These are phyloP conservation scores for Phytophthora pinifolia DNA, from an alignment of 352 stramenopile genomes.

Conservation along the genomic window DNA sequence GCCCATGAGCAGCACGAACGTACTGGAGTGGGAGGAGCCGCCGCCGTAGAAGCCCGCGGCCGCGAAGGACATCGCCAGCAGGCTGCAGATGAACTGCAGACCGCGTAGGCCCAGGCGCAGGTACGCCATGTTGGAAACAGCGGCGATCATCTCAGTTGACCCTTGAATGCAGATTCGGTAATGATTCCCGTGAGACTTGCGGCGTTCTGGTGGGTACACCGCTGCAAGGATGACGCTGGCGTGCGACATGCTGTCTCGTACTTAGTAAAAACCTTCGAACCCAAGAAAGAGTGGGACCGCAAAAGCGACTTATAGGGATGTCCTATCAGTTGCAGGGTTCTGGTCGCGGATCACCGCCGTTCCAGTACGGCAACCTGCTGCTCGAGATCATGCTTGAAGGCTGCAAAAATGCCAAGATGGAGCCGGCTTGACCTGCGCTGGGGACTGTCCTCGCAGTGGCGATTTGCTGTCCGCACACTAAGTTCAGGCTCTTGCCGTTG, in stretches of 20 bases:
- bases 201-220: slow-evolving; percentile 3
- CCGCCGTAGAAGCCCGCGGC: slow-evolving; percentile 32
- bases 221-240: neutral
- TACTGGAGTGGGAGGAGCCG: slow-evolving; percentile 28
- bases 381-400: no score
- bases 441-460: slow-evolving; percentile 7
- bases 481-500: slow-evolving; percentile 1
- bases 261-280: slow-evolving; percentile 14
- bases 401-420: no score
- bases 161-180: slow-evolving; percentile 12
- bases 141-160: slow-evolving; percentile 20
- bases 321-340: no score
- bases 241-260: slow-evolving; percentile 18
- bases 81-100: slow-evolving; percentile 57
- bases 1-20: slow-evolving; percentile 59
- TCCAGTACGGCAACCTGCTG: no score
- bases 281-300: slow-evolving; percentile 17
- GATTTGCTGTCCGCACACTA: neutral
- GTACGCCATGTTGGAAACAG: slow-evolving; percentile 26
- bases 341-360: no score
- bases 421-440: no score
- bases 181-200: slow-evolving; percentile 9
- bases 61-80: slow-evolving; percentile 52
- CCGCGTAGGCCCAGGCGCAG: slow-evolving; percentile 37
- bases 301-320: slow-evolving; percentile 27